A percentile compares a stretch with the other conserved stretches of the same genome.
Evolutionary conservation across 768 basidiomycete genomes (phyloP).

Genomic region (Xanthoconium purpureum): DNA sequence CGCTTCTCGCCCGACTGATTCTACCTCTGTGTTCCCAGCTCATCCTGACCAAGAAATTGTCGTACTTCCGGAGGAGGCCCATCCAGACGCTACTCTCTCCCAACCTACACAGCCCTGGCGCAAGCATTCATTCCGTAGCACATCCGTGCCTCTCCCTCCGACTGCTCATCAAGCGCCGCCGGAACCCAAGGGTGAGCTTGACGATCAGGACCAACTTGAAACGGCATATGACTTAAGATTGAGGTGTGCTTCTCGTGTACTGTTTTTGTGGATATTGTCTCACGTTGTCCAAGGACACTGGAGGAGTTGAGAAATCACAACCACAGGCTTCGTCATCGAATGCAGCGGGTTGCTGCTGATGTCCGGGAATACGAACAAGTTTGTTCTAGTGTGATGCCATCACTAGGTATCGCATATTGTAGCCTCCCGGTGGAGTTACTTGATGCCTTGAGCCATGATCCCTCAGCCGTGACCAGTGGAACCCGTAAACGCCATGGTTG

Average conservation of each 20-base stretch:
- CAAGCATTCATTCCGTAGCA: slow-evolving; percentile 26
- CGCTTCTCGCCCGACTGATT: slow-evolving; percentile 3
- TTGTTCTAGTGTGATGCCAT: slow-evolving; percentile 48
- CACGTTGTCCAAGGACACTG: slow-evolving; percentile 45
- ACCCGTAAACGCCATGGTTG: slow-evolving; percentile 62
- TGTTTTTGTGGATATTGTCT: background rate
- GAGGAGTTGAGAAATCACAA: slow-evolving; percentile 61
- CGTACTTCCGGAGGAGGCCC: background rate
- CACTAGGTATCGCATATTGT: slow-evolving; percentile 45
- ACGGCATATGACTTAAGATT: slow-evolving; percentile 51
- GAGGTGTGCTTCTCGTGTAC: slow-evolving; percentile 17
- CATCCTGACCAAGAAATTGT: slow-evolving; percentile 5
- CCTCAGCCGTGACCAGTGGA: slow-evolving; percentile 66
- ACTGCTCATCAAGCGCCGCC: slow-evolving; percentile 29
- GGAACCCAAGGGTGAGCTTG: slow-evolving; percentile 38
- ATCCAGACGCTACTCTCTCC: background rate
- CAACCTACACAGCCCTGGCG: background rate
- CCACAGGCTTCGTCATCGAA: slow-evolving; percentile 61
- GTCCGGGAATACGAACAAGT: slow-evolving; percentile 65
- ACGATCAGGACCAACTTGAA: slow-evolving; percentile 44
- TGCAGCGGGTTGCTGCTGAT: slow-evolving; percentile 60
- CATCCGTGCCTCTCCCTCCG: slow-evolving; percentile 35
- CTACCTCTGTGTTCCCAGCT: background rate
- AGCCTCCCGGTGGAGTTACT: slow-evolving; percentile 62
- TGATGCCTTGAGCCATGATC: slow-evolving; percentile 75